A percentile compares a stretch with the other conserved stretches of the same genome.
phyloP scores from a whole-genome alignment of 345 rosid species.

The Physaria fendleri region DNA sequence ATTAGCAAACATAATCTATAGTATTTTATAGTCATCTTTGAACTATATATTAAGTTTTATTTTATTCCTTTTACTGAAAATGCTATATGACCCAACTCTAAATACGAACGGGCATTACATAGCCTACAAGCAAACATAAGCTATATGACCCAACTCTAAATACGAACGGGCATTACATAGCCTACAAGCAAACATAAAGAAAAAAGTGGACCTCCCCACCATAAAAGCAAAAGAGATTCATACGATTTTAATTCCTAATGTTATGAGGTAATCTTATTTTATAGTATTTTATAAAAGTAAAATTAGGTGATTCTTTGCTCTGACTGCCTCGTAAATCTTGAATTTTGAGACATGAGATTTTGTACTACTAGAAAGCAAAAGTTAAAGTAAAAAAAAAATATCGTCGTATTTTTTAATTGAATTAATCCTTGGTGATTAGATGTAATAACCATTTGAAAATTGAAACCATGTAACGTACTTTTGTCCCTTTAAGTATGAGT shows the following conservation, averaged over 20 bases:
- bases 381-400: conserved; percentile 26
- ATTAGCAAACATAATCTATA: too few species aligned
- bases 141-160: too few species aligned
- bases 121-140: conserved; percentile 23
- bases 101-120: conserved; percentile 27
- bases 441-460: conserved; percentile 3
- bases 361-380: conserved; percentile 19
- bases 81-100: conserved; percentile 27
- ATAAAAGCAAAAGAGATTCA: conserved; percentile 20
- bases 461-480: conserved; percentile 19
- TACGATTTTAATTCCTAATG: conserved; percentile 3
- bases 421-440: conserved; percentile 12
- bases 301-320: conserved; percentile 14
- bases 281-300: not conserved
- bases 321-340: conserved; percentile 24
- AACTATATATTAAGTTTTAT: not conserved
- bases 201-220: conserved; percentile 21
- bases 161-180: too few species aligned
- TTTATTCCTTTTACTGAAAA: conserved; percentile 4
- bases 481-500: conserved; percentile 14
- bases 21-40: not conserved
- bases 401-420: not conserved
- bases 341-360: conserved; percentile 19
- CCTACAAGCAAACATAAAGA: conserved; percentile 26
- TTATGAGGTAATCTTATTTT: not conserved